These are phyloP conservation scores for Galerina sulciceps DNA, from an alignment of 768 basidiomycete species.

Conservation along the genomic window DNA sequence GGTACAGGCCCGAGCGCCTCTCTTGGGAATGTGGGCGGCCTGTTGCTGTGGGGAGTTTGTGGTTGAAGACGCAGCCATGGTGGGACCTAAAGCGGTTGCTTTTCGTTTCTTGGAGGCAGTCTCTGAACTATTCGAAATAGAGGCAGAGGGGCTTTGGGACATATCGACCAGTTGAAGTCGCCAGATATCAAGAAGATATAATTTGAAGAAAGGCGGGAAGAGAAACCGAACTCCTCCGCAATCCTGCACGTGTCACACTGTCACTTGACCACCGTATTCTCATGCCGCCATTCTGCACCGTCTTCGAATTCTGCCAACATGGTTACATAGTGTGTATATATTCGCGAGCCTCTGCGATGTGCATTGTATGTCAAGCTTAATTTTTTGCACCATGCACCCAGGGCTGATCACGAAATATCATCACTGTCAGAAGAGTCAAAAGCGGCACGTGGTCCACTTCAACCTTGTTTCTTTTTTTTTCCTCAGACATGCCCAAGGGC, in stretches of 20 bases:
- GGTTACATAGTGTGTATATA: background rate
- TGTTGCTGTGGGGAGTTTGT: conserved; percentile 35
- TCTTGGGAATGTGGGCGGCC: conserved; percentile 78
- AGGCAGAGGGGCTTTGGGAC: conserved; percentile 70
- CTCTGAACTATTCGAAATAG: conserved; percentile 60
- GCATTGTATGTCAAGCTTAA: too few relatives aligned
- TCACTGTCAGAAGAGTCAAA: background rate
- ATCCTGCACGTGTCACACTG: conserved; percentile 31
- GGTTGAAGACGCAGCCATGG: conserved; percentile 37
- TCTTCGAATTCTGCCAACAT: conserved; percentile 16
- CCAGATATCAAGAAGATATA: conserved; percentile 25
- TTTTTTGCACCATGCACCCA: too few relatives aligned
- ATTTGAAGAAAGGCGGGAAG: conserved; percentile 28
- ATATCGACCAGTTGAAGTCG: conserved; percentile 38
- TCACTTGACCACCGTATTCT: conserved; percentile 31
- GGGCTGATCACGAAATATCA: too few relatives aligned
- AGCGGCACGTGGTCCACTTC: background rate
- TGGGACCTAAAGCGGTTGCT: conserved; percentile 40
- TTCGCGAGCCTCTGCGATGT: too few relatives aligned
- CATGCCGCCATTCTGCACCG: conserved; percentile 7
- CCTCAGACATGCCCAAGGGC: background rate
- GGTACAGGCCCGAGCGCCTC: conserved; percentile 88
- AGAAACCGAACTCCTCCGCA: conserved; percentile 29
- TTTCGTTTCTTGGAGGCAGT: conserved; percentile 61
- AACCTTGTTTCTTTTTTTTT: background rate